Evolutionary conservation across 441 rosid genomes (phyloP).

Genomic region (Erodium texanum): DNA sequence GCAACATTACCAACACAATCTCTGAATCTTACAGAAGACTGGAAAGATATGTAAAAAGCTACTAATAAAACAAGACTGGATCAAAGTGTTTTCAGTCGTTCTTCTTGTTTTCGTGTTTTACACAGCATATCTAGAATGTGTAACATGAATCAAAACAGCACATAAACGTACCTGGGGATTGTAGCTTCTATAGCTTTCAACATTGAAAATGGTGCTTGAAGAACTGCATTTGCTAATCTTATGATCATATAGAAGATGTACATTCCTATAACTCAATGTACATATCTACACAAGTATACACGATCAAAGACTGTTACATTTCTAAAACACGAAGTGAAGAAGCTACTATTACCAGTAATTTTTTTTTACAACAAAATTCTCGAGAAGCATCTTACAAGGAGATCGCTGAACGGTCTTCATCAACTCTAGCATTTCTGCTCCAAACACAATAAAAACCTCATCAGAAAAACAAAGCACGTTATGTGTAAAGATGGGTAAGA

Average conservation of each 20-base stretch:
- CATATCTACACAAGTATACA: conserved; percentile 10
- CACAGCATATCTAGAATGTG: neutral
- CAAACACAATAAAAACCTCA: conserved; percentile 5
- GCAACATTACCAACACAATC: conserved; percentile 7
- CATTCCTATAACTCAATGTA: conserved; percentile 20
- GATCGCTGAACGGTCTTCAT: neutral
- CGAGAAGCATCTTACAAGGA: conserved; percentile 11
- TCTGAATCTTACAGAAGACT: too few relatives aligned
- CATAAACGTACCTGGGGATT: neutral
- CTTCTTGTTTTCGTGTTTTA: neutral
- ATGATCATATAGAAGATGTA: conserved; percentile 14
- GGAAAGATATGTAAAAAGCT: too few relatives aligned
- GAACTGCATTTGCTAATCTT: neutral
- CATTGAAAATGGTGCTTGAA: neutral
- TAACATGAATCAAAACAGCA: neutral
- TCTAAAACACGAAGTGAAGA: neutral
- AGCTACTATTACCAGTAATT: neutral
- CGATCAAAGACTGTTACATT: neutral
- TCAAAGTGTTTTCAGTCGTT: neutral
- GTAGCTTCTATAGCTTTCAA: neutral
- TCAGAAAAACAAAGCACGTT: neutral
- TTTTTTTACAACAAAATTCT: conserved; percentile 22
- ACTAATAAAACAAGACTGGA: neutral
- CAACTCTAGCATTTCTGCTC: conserved; percentile 16
- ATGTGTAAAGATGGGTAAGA: too few relatives aligned